Evolutionary conservation across 257 asterid genomes (phyloP).

Genomic region (Datura wrightii): DNA sequence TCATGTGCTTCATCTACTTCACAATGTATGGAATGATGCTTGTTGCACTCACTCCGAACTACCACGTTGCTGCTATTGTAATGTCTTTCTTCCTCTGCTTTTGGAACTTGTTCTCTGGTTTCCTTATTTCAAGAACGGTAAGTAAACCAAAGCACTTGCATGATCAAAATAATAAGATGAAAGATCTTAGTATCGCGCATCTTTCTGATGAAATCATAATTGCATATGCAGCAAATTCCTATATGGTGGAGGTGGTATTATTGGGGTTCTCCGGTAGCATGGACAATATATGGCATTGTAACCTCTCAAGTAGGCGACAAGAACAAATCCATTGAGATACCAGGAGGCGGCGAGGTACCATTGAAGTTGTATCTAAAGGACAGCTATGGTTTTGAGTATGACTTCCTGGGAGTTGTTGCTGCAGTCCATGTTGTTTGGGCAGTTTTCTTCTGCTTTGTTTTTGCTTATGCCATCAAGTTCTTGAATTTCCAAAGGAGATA

Average conservation of each 20-base stretch:
- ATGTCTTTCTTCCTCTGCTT: slow-evolving; percentile 92
- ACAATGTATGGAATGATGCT: slow-evolving; percentile 88
- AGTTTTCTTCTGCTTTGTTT: slow-evolving; percentile 62
- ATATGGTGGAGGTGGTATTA: slow-evolving; percentile 97
- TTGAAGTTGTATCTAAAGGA: slow-evolving; percentile 53
- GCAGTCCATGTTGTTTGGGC: slow-evolving; percentile 74
- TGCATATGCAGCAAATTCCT: slow-evolving; percentile 64
- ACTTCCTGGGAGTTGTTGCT: slow-evolving; percentile 76
- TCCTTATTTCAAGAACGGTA: slow-evolving; percentile 76
- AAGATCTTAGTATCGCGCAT: not conserved
- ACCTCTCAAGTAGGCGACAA: slow-evolving; percentile 75
- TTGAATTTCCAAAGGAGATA: slow-evolving; percentile 80
- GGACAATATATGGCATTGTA: slow-evolving; percentile 87
- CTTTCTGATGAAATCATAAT: not conserved
- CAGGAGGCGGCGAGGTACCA: slow-evolving; percentile 48
- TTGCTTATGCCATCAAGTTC: slow-evolving; percentile 73
- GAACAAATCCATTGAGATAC: slow-evolving; percentile 43
- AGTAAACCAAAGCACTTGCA: slow-evolving; percentile 26
- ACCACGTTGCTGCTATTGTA: slow-evolving; percentile 74
- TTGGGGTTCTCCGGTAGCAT: slow-evolving; percentile 84
- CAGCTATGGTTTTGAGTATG: slow-evolving; percentile 57
- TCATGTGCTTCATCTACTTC: slow-evolving; percentile 84
- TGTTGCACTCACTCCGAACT: slow-evolving; percentile 80
- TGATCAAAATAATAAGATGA: not conserved
- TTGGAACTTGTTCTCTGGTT: slow-evolving; percentile 87